phyloP scores from a whole-genome alignment of 768 basidiomycete genomes.

The Infundibulicybe gibba region DNA sequence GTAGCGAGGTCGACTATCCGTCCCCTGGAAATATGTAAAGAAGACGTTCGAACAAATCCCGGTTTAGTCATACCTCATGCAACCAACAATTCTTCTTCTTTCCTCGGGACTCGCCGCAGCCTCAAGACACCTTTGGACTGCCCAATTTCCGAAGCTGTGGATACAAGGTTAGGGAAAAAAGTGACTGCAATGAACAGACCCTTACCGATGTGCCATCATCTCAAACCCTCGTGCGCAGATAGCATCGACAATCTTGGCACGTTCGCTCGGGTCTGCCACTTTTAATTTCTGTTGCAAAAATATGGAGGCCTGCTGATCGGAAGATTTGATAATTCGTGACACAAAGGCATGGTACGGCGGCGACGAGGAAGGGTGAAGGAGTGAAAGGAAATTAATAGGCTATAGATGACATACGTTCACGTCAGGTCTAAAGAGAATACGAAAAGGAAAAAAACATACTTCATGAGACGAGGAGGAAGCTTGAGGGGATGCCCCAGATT shows the following conservation, averaged over 20 bases:
- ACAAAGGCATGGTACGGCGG: conserved; percentile 84
- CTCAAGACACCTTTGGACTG: conserved; percentile 83
- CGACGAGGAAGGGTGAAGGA: conserved; percentile 81
- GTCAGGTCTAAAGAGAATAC: conserved; percentile 11
- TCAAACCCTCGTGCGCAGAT: conserved; percentile 83
- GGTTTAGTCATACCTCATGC: conserved; percentile 63
- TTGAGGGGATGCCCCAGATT: conserved; percentile 16
- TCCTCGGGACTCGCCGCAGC: conserved; percentile 74
- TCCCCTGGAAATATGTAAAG: conserved; percentile 40
- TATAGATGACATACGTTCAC: conserved; percentile 26
- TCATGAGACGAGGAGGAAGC: conserved; percentile 38
- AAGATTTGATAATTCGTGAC: conserved; percentile 81
- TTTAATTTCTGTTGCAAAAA: conserved; percentile 90
- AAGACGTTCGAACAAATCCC: not conserved
- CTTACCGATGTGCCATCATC: conserved; percentile 88
- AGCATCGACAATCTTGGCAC: conserved; percentile 82
- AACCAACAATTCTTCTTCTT: conserved; percentile 75
- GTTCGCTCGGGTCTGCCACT: conserved; percentile 73
- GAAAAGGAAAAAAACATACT: conserved; percentile 31
- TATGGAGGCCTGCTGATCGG: conserved; percentile 88
- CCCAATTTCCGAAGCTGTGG: conserved; percentile 86
- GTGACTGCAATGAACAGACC: not conserved
- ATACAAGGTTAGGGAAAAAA: conserved; percentile 1
- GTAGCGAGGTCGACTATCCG: conserved; percentile 84
- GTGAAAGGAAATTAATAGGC: conserved; percentile 88